phyloP scores from a whole-genome alignment of 2,329 filamentous ascomycete genomes.

The Ascochyta koolunga region DNA sequence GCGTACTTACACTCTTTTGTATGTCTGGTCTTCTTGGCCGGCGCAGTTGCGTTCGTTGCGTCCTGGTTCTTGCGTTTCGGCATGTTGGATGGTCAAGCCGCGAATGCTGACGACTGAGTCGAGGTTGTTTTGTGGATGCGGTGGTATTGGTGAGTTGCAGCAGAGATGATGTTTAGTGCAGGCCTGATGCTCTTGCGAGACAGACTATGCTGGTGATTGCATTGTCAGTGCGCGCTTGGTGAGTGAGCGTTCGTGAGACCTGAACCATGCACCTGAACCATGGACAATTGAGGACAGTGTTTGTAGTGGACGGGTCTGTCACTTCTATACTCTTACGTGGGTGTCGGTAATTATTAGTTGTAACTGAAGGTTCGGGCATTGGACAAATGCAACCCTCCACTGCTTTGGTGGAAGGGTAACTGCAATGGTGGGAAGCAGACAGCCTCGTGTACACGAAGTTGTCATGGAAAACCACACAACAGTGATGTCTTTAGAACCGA shows the following conservation, averaged over 20 bases:
- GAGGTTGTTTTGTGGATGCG: background rate
- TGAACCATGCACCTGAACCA: background rate
- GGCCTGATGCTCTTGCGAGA: background rate
- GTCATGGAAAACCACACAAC: background rate
- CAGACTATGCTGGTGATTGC: background rate
- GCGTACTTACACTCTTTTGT: conserved; percentile 1
- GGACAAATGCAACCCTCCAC: background rate
- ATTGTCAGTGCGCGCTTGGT: conserved; percentile 1
- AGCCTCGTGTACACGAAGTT: background rate
- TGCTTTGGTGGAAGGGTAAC: background rate
- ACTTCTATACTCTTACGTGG: background rate
- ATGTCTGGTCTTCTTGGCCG: background rate
- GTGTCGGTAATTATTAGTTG: background rate
- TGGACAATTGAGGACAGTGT: background rate
- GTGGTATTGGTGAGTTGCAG: background rate
- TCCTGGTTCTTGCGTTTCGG: conserved; percentile 8
- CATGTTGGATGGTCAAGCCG: conserved; percentile 1
- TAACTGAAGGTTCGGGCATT: background rate
- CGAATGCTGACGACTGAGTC: background rate
- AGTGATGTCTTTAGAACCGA: background rate
- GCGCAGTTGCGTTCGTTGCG: background rate
- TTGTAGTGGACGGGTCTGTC: background rate
- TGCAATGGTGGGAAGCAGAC: background rate
- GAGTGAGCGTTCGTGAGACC: background rate
- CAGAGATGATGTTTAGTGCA: background rate